Evolutionary conservation across 176 grass and related monocot genomes (phyloP).

Genomic region (Carex cristatella): DNA sequence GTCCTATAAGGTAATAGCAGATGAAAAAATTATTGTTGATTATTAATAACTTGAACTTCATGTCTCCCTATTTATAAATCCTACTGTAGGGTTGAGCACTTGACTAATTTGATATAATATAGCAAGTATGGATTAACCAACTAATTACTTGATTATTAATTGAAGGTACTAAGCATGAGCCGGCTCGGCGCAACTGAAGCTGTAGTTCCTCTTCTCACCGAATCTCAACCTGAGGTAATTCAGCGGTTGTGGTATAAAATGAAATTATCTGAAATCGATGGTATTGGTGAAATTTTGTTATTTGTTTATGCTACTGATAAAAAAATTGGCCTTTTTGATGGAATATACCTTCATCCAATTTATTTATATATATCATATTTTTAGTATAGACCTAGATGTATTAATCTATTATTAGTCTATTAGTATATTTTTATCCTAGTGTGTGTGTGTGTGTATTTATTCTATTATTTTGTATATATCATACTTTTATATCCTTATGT

Average conservation of each 20-base stretch:
- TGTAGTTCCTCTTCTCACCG: slow-evolving; percentile 67
- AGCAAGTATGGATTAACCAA: not conserved
- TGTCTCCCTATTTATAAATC: not conserved
- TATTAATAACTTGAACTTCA: not conserved
- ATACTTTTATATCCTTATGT: no score
- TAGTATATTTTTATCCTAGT: no score
- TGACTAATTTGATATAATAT: not conserved
- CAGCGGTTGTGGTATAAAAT: no score
- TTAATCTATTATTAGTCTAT: no score
- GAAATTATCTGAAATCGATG: no score
- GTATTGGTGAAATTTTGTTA: no score
- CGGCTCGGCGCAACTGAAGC: slow-evolving; percentile 76
- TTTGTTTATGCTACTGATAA: no score
- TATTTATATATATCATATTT: not conserved
- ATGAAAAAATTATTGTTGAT: not conserved
- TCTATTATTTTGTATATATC: no score
- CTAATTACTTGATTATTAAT: slow-evolving; percentile 8
- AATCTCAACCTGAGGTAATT: slow-evolving; percentile 64
- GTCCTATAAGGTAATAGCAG: not conserved
- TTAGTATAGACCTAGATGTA: no score
- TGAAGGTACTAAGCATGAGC: slow-evolving; percentile 91
- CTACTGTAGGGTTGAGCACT: not conserved
- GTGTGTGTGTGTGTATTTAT: no score
- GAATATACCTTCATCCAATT: slow-evolving; percentile 1
- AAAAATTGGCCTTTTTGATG: no score